Percentiles rank a stretch among this genome's conserved stretches.
These are phyloP conservation scores for Zizania palustris DNA, from an alignment of 202 grass and related monocot genomes.

Conservation along the genomic window DNA sequence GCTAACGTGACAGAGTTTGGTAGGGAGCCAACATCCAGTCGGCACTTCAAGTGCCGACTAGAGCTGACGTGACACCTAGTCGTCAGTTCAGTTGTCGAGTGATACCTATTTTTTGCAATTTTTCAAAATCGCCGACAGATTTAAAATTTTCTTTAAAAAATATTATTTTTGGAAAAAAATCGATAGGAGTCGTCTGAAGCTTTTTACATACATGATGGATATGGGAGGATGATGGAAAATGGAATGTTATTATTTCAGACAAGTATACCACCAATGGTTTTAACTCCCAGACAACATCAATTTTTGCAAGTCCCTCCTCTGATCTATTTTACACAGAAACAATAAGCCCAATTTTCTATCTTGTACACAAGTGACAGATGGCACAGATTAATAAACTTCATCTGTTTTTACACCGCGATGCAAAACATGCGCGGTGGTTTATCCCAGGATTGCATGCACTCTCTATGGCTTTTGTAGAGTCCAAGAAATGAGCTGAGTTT, in stretches of 20 bases:
- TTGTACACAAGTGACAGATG: constrained; percentile 18
- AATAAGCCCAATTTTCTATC: constrained; percentile 39
- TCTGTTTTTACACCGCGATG: constrained; percentile 49
- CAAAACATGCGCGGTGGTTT: constrained; percentile 29
- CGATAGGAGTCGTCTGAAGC: too few relatives aligned
- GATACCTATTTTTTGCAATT: too few relatives aligned
- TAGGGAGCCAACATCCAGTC: too few relatives aligned
- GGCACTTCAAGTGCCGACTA: too few relatives aligned
- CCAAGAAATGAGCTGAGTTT: constrained; percentile 31
- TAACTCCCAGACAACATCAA: constrained; percentile 22
- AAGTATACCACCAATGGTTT: constrained; percentile 46
- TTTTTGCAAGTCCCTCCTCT: constrained; percentile 29
- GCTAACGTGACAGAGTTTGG: too few relatives aligned
- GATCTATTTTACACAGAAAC: constrained; percentile 59
- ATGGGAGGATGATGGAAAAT: constrained; percentile 2
- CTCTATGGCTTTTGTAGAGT: constrained; percentile 11
- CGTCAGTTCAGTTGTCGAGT: too few relatives aligned
- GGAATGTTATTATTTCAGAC: constrained; percentile 46
- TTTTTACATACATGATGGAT: too few relatives aligned
- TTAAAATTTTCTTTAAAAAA: too few relatives aligned
- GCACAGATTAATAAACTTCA: constrained; percentile 43
- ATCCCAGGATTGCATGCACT: constrained; percentile 38
- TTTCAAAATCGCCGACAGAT: too few relatives aligned
- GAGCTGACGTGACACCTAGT: too few relatives aligned
- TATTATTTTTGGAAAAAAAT: too few relatives aligned